Evolutionary conservation across 202 grass and related monocot species (phyloP).

Genomic region (Musa balbisiana): DNA sequence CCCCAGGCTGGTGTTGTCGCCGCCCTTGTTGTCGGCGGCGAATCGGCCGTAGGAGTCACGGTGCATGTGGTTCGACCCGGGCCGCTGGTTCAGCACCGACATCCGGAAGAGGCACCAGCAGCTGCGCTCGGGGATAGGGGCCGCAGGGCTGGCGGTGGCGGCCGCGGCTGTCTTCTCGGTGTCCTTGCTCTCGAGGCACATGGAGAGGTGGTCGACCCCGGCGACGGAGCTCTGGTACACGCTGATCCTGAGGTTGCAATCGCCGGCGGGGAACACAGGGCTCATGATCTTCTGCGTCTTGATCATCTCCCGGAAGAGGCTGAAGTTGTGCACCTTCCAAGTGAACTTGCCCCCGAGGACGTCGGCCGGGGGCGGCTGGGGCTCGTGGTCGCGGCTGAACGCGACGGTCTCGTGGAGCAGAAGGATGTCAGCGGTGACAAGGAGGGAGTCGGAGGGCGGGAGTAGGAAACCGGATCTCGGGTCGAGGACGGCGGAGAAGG

Average conservation of each 20-base stretch:
- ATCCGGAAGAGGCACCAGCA: constrained; percentile 95
- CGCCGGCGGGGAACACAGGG: constrained; percentile 48
- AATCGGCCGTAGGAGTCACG: constrained; percentile 84
- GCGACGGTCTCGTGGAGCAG: constrained; percentile 64
- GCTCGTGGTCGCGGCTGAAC: constrained; percentile 36
- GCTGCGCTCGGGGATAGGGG: constrained; percentile 51
- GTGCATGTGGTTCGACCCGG: constrained; percentile 58
- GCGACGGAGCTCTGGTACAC: constrained; percentile 75
- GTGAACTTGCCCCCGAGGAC: constrained; percentile 58
- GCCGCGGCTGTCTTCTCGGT: constrained; percentile 34
- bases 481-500: constrained; percentile 27
- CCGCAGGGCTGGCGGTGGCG: constrained; percentile 26
- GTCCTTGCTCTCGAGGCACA: constrained; percentile 90
- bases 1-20: constrained; percentile 78
- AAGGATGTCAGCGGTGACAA: constrained; percentile 64
- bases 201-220: constrained; percentile 60
- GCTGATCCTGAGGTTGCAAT: constrained; percentile 72
- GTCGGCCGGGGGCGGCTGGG: background rate
- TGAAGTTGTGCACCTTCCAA: constrained; percentile 86
- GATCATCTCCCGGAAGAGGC: constrained; percentile 69
- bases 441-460: constrained; percentile 51
- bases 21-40: constrained; percentile 28
- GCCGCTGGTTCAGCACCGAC: constrained; percentile 65
- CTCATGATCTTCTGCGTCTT: constrained; percentile 93
- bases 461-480: constrained; percentile 35